Base-by-base conservation (phyloP, 139 green algal species). In the Closterium sp. region DNA sequence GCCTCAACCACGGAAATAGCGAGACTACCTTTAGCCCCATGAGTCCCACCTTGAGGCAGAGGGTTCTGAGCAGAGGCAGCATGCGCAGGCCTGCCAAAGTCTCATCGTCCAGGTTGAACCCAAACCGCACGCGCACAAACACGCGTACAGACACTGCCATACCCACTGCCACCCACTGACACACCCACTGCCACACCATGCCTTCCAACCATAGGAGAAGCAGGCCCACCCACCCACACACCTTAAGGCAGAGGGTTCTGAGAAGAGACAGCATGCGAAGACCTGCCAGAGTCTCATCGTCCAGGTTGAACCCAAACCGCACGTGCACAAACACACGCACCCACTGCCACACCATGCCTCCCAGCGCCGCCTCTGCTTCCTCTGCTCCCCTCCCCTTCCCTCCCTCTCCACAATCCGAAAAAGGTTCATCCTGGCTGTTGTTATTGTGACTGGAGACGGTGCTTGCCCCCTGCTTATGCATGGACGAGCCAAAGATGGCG, bases 161-260 rank as follows among this genome's bases (percentile, higher is more conserved):
- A n/a, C n/a, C n/a, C n/a, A n/a, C n/a, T n/a, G n/a, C n/a, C n/a
- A n/a, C n/a, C n/a, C n/a, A n/a, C n/a, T n/a, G n/a, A n/a, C n/a
- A n/a, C n/a, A n/a, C n/a, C n/a, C n/a, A n/a, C n/a, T n/a, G n/a
- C n/a, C n/a, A n/a, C 87, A 94, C 87, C 87, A 84, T 38, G 23
- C 21, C 32, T 30, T 33, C 34, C 34, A n/a, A n/a, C n/a, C n/a
- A n/a, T n/a, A n/a, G 36, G 36, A 55, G 4, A 55, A 55, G 36
- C 4, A 55, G 6, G 36, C 6, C 36, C 36, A 6, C 36, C 36
- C 36, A 6, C 36, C 36, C 36, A 55, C 36, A 55, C 87, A 95
- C 93, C 94, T 95, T 95, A 10, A 91, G 64, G 90, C 94, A 95
- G 3, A 94, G 31, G 21, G 76, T 84, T n/a, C 94, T 85, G 33